A percentile compares a stretch with the other conserved stretches of the same genome.
These are phyloP conservation scores for Didymella lethalis DNA, from an alignment of 2,329 filamentous ascomycete species.

Conservation along the genomic window DNA sequence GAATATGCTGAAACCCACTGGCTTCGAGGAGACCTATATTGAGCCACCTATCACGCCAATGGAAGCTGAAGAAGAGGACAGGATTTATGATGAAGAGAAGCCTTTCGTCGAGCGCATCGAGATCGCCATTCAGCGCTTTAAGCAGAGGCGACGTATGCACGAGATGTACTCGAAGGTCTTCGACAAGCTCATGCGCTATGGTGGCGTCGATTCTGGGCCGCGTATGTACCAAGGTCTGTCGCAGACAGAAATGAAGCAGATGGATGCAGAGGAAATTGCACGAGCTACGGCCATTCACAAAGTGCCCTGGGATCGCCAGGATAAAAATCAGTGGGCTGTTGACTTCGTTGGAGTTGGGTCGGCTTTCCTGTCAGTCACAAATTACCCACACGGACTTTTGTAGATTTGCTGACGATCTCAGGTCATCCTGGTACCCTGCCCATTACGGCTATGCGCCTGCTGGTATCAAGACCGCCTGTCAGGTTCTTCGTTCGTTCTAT, in stretches of 20 bases:
- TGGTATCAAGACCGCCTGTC: conserved; percentile 66
- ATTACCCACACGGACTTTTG: conserved; percentile 4
- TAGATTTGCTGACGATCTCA: conserved; percentile 47
- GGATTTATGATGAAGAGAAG: conserved; percentile 68
- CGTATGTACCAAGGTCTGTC: conserved; percentile 71
- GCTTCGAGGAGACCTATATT: conserved; percentile 73
- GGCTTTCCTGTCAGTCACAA: conserved; percentile 73
- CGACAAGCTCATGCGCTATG: conserved; percentile 80
- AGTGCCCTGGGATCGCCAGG: conserved; percentile 59
- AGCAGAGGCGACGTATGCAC: conserved; percentile 77
- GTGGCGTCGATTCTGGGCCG: conserved; percentile 73
- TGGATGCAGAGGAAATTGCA: conserved; percentile 71
- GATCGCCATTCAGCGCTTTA: conserved; percentile 82
- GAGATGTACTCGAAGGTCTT: conserved; percentile 70
- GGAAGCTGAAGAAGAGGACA: conserved; percentile 71
- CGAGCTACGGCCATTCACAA: conserved; percentile 69
- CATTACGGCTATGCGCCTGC: conserved; percentile 62
- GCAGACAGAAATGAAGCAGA: conserved; percentile 66
- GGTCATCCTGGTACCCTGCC: conserved; percentile 63
- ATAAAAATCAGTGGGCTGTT: conserved; percentile 71
- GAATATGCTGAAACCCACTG: conserved; percentile 54
- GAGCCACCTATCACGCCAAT: conserved; percentile 79
- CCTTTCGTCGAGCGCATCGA: conserved; percentile 74
- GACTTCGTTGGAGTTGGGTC: conserved; percentile 82
- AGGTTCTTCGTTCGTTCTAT: conserved; percentile 83